A percentile compares a stretch with the other conserved stretches of the same genome.
Evolutionary conservation across 805 yeast species (phyloP).

Genomic region (Ogataea naganishii): DNA sequence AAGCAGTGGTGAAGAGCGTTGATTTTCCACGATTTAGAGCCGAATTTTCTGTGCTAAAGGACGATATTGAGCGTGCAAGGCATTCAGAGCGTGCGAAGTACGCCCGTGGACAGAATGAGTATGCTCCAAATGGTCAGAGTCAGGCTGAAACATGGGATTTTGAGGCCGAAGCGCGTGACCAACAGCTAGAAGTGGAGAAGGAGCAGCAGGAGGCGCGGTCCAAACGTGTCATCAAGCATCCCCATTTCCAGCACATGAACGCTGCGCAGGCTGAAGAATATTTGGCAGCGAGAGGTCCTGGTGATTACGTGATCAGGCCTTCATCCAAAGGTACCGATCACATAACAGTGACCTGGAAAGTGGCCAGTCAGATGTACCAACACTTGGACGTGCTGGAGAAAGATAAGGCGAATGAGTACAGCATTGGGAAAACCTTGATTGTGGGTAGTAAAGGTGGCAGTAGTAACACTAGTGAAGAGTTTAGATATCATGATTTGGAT

Average conservation of each 20-base stretch:
- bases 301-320: conserved; percentile 91
- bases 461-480: too few relatives aligned
- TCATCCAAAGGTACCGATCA: conserved; percentile 85
- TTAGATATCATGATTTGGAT: conserved; percentile 78
- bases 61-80: conserved; percentile 50
- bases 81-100: conserved; percentile 32
- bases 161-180: conserved; percentile 62
- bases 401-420: conserved; percentile 54
- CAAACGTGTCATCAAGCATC: conserved; percentile 81
- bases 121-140: too few relatives aligned
- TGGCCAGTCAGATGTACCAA: conserved; percentile 83
- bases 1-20: conserved; percentile 65
- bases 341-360: conserved; percentile 93
- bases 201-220: conserved; percentile 61
- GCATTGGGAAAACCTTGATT: conserved; percentile 46
- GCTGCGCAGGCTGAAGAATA: conserved; percentile 87
- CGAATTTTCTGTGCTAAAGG: conserved; percentile 59
- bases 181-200: conserved; percentile 44
- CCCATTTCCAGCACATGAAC: conserved; percentile 77
- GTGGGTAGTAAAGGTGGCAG: too few relatives aligned
- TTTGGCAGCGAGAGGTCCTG: conserved; percentile 80
- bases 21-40: conserved; percentile 72
- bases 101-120: conserved; percentile 47
- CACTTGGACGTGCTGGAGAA: conserved; percentile 82
- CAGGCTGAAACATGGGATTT: conserved; percentile 90